phyloP scores from a whole-genome alignment of 257 asterid genomes.

The Lavandula angustifolia region DNA sequence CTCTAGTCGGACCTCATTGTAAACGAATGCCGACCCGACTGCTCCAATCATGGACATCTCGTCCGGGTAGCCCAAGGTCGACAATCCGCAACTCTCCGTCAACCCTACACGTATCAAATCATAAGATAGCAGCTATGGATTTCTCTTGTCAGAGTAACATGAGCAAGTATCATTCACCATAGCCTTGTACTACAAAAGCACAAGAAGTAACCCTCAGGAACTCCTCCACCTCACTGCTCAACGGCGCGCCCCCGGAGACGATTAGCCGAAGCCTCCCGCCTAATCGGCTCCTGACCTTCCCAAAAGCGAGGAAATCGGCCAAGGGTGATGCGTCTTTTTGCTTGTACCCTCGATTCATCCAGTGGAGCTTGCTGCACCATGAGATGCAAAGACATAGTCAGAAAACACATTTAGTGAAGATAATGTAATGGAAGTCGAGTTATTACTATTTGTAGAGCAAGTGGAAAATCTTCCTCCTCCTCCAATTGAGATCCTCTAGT shows the following conservation, averaged over 20 bases:
- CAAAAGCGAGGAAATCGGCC: constrained; percentile 88
- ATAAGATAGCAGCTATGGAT: neutral
- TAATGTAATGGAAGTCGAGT: neutral
- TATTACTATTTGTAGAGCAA: constrained; percentile 73
- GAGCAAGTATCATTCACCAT: constrained; percentile 51
- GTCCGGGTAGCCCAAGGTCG: constrained; percentile 85
- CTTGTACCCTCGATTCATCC: constrained; percentile 92
- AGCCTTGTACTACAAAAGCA: constrained; percentile 93
- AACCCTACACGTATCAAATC: constrained; percentile 52
- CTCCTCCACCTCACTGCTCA: constrained; percentile 88
- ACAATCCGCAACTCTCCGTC: constrained; percentile 92
- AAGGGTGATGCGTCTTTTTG: constrained; percentile 81
- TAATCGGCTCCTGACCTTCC: constrained; percentile 82
- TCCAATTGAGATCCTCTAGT: constrained; percentile 81
- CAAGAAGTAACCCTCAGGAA: constrained; percentile 90
- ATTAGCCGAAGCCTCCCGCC: constrained; percentile 91
- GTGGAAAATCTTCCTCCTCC: constrained; percentile 74
- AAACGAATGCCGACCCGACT: constrained; percentile 86
- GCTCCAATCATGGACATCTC: constrained; percentile 86
- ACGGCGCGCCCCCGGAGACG: constrained; percentile 96
- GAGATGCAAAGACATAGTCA: constrained; percentile 15
- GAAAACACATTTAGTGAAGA: constrained; percentile 7
- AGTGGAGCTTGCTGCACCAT: constrained; percentile 74
- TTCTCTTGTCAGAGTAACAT: neutral
- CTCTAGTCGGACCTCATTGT: constrained; percentile 72